These are phyloP conservation scores for Trapa incisa DNA, from an alignment of 345 rosid genomes.

Conservation along the genomic window DNA sequence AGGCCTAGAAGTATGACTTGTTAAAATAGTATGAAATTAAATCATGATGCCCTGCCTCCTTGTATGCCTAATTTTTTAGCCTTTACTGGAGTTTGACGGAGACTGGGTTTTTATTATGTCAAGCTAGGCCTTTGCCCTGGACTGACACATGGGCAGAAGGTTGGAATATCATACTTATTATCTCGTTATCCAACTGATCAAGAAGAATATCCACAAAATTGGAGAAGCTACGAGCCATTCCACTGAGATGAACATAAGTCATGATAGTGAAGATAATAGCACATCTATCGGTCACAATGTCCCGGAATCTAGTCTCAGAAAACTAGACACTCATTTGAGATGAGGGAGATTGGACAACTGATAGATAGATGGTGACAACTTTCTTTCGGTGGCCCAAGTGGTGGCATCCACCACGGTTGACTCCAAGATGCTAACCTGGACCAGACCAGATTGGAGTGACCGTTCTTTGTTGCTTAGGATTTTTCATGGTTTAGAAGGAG, in stretches of 20 bases:
- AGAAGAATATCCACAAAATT: conserved; percentile 10
- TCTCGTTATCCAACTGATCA: conserved; percentile 21
- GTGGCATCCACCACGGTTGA: neutral
- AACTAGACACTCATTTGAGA: conserved; percentile 6
- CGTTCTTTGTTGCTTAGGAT: neutral
- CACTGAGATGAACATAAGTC: conserved; percentile 17
- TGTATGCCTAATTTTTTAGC: neutral
- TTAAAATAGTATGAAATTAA: too few relatives aligned
- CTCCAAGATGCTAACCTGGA: conserved; percentile 1
- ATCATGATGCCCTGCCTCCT: neutral
- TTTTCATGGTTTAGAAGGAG: neutral
- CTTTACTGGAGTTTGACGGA: neutral
- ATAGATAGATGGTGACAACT: neutral
- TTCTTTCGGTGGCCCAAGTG: neutral
- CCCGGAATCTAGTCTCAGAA: conserved; percentile 10
- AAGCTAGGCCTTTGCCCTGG: conserved; percentile 77
- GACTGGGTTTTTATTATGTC: conserved; percentile 4
- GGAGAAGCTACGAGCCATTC: conserved; percentile 23
- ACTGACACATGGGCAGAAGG: conserved; percentile 67
- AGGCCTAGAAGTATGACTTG: neutral
- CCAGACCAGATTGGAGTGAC: neutral
- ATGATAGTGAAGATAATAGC: conserved; percentile 13
- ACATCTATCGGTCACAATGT: conserved; percentile 10
- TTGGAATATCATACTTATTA: conserved; percentile 41
- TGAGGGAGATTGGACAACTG: conserved; percentile 6